Evolutionary conservation across 345 rosid genomes (phyloP).

Genomic region (Citrus trifoliata): DNA sequence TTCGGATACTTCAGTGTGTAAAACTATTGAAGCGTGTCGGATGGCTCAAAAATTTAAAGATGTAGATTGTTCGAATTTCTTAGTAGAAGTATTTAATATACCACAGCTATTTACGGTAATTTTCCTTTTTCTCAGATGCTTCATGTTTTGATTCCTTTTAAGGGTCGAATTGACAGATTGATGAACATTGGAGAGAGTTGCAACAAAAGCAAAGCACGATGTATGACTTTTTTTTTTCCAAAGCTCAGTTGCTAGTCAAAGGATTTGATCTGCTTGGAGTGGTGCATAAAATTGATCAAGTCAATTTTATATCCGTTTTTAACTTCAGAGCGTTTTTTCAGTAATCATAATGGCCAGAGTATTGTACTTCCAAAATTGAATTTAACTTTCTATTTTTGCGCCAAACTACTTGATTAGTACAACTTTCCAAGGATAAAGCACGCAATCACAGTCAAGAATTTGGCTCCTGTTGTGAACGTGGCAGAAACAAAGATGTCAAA

Average conservation of each 20-base stretch:
- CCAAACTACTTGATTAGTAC: not conserved
- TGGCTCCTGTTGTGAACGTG: not conserved
- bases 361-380: not conserved
- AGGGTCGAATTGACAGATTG: not conserved
- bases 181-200: too few species aligned
- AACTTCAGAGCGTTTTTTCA: not conserved
- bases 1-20: slow-evolving; percentile 16
- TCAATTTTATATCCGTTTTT: too few species aligned
- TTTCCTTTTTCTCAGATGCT: not conserved
- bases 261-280: not conserved
- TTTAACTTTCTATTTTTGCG: not conserved
- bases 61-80: slow-evolving; percentile 8
- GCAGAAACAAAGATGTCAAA: not conserved
- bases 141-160: not conserved
- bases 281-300: not conserved
- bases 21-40: slow-evolving; percentile 23
- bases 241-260: not conserved
- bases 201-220: not conserved
- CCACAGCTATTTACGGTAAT: not conserved
- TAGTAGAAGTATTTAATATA: not conserved
- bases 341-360: not conserved
- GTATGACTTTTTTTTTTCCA: too few species aligned
- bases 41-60: slow-evolving; percentile 2
- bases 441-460: too few species aligned
- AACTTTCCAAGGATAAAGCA: not conserved